A percentile compares a stretch with the other conserved stretches of the same genome.
phyloP scores from a whole-genome alignment of 1,139 yeast species.

The Diutina pseudorugosa region DNA sequence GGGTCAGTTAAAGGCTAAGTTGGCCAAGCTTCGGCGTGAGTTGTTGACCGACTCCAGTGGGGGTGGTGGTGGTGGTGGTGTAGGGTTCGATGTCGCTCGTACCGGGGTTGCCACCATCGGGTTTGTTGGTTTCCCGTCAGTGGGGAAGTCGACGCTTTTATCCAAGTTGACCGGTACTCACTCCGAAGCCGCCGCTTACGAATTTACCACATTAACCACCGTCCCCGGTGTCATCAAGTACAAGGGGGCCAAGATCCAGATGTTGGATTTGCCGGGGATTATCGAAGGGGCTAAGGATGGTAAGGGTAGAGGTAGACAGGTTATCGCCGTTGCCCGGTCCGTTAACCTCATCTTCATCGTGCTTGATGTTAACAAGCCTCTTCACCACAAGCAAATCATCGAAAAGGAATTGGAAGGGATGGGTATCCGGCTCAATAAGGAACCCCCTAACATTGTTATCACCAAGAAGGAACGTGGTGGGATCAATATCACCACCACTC shows the following conservation, averaged over 20 bases:
- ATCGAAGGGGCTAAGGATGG: slow-evolving; percentile 99
- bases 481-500: slow-evolving; percentile 83
- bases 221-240: slow-evolving; percentile 95
- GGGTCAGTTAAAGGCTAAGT: slow-evolving; percentile 92
- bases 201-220: slow-evolving; percentile 92
- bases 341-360: slow-evolving; percentile 88
- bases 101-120: slow-evolving; percentile 97
- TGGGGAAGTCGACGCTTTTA: slow-evolving; percentile 86
- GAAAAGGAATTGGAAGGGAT: slow-evolving; percentile 95
- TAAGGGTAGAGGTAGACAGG: slow-evolving; percentile 98
- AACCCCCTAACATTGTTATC: slow-evolving; percentile 84
- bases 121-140: slow-evolving; percentile 96
- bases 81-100: slow-evolving; percentile 94
- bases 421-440: slow-evolving; percentile 86
- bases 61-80: slow-evolving; percentile 80
- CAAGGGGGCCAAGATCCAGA: slow-evolving; percentile 95
- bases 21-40: slow-evolving; percentile 90
- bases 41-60: slow-evolving; percentile 67
- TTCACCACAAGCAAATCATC: slow-evolving; percentile 84
- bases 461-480: slow-evolving; percentile 96
- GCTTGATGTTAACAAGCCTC: slow-evolving; percentile 89
- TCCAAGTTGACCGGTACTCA: slow-evolving; percentile 89
- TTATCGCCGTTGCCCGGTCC: slow-evolving; percentile 95
- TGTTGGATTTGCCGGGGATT: slow-evolving; percentile 97
- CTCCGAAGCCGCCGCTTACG: slow-evolving; percentile 95